Base-by-base conservation (phyloP, 83 land plant species). In the Thuja plicata region DNA sequence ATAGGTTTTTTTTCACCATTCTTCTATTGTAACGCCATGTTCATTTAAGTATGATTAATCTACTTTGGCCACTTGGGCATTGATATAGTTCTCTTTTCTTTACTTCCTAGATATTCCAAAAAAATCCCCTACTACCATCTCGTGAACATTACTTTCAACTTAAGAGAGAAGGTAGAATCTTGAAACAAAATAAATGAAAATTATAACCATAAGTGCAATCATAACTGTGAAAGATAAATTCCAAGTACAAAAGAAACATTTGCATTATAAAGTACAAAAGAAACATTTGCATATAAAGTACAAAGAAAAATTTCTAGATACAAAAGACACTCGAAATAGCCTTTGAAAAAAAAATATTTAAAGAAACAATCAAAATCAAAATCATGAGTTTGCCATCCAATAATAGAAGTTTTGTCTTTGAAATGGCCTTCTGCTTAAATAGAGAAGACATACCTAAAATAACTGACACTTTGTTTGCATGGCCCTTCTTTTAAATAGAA, bases 381-480 rank as follows among this genome's bases (percentile, higher is more conserved):
- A 79, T 40, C 83, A 79, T 7, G 8, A 79, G n/a, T 38, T 41
- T 79, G 30, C 50, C 8, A 17, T 21, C 40, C 19, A 16, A 43
- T 40, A 41, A 81, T 8, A 81, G n/a, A 41, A 40, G 27, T 54
- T 37, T 3, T 40, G 24, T 81, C 30, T 45, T 81, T 81, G 10
- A 24, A 81, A 81, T 83, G 34, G 35, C 32, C 38, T n/a, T 16
- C 66, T 27, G 3, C 43, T 37, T 7, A 52, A 88, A 88, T 35
- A 38, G 54, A 83, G 24, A 82, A 24, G 34, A 21, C 85, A 55
- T 88, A 94, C 99, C 96, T 95, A 79, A 96, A 74, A 97, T 96
- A n/a, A 97, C 89, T 45, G 96, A 87, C 85, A 96, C 89, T 80
- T 93, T 95, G 70, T 37, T 43, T 41, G 41, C 9, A 13, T 83